Conservation (phyloP, 2,329 filamentous ascomycete species). For the Clarireedia hainanense region DNA sequence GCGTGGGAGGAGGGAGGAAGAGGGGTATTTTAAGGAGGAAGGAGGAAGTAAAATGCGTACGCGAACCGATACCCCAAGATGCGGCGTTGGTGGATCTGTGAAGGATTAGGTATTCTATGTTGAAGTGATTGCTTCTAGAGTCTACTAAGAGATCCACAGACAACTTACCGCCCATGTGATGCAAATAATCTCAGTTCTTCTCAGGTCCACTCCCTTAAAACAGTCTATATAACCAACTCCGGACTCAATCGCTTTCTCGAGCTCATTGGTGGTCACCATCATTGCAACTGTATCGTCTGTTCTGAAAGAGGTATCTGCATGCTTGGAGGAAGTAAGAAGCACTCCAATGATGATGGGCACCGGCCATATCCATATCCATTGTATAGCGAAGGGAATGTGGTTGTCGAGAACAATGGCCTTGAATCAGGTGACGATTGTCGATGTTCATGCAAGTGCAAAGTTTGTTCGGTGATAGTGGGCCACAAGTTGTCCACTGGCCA, state of each 20-base stretch:
- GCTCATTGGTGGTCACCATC: conserved; percentile 47
- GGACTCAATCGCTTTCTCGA: conserved; percentile 35
- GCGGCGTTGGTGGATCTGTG: conserved; percentile 28
- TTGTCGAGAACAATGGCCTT: no score
- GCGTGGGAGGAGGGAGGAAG: background rate
- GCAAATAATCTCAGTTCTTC: conserved; percentile 45
- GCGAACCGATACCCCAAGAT: conserved; percentile 36
- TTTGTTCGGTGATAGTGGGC: no score
- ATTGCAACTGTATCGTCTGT: conserved; percentile 33
- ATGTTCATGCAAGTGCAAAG: no score
- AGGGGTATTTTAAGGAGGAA: background rate
- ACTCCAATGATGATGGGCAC: conserved; percentile 37
- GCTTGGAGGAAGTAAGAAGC: conserved; percentile 30
- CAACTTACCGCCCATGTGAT: conserved; percentile 47
- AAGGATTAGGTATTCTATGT: background rate
- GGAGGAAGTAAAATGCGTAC: background rate
- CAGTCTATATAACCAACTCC: conserved; percentile 43
- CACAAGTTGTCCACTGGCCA: no score
- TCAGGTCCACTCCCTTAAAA: conserved; percentile 39
- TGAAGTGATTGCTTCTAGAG: background rate
- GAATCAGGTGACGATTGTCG: no score
- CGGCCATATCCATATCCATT: conserved; percentile 45
- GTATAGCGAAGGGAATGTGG: conserved; percentile 38
- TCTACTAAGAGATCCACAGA: background rate
- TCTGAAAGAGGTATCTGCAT: conserved; percentile 15